These are phyloP conservation scores for Teratosphaeriaceae sp. DNA, from an alignment of 2,329 filamentous ascomycete species.

Conservation along the genomic window DNA sequence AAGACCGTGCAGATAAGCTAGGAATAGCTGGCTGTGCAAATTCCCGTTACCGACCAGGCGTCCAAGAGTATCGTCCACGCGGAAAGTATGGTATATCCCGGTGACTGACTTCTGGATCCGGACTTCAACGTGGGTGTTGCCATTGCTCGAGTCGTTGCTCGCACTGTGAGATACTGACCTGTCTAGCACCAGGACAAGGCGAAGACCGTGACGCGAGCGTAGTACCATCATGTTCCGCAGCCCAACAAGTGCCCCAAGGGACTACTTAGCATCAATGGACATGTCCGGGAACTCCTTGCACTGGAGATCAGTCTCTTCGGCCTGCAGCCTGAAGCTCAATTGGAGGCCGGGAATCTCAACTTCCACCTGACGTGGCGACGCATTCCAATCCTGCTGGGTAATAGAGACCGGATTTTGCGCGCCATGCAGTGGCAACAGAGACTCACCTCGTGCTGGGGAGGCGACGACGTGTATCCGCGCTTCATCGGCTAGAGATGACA, in stretches of 20 bases:
- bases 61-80: conserved; percentile 48
- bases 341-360: conserved; percentile 18
- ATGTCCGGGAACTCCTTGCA: conserved; percentile 18
- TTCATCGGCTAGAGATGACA: conserved; percentile 14
- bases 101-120: too few relatives aligned
- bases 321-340: conserved; percentile 17
- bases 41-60: conserved; percentile 49
- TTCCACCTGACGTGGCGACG: not conserved
- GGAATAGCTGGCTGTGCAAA: conserved; percentile 31
- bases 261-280: conserved; percentile 46
- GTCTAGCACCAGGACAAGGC: conserved; percentile 46
- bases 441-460: too few relatives aligned
- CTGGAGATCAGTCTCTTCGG: conserved; percentile 5
- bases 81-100: conserved; percentile 45
- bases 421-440: too few relatives aligned
- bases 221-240: conserved; percentile 54
- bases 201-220: conserved; percentile 28
- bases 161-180: conserved; percentile 28
- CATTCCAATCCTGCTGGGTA: too few relatives aligned
- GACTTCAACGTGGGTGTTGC: conserved; percentile 28
- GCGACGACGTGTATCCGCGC: conserved; percentile 12
- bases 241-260: conserved; percentile 55
- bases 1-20: conserved; percentile 51
- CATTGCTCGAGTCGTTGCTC: conserved; percentile 28
- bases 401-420: too few relatives aligned